Conservation (phyloP, 2,329 filamentous ascomycete species). For the Plenodomus lindquistii region DNA sequence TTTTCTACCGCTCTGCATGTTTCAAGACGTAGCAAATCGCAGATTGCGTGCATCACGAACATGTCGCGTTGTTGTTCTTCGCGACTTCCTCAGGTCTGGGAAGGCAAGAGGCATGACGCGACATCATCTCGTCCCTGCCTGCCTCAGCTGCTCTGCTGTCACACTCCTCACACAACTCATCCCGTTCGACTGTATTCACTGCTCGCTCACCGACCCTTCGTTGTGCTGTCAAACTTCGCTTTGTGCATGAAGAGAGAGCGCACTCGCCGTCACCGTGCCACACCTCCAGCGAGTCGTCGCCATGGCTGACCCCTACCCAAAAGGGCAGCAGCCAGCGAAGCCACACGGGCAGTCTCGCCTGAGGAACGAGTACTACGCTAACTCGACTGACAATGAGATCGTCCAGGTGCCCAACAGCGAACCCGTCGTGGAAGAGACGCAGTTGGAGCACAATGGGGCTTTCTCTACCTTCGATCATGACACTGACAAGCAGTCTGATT, state of each 20-base stretch:
- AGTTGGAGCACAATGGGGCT: conserved; percentile 7
- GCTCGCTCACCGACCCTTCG: not conserved
- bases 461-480: not conserved
- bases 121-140: conserved; percentile 9
- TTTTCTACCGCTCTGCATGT: no score
- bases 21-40: not conserved
- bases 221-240: not conserved
- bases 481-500: not conserved
- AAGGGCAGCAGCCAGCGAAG: conserved; percentile 9
- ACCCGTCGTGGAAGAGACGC: conserved; percentile 21
- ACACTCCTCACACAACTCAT: not conserved
- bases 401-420: conserved; percentile 27
- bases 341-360: conserved; percentile 22
- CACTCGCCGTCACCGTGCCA: not conserved
- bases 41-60: not conserved
- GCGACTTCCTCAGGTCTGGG: conserved; percentile 15
- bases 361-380: conserved; percentile 20
- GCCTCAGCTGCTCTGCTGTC: not conserved
- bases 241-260: not conserved
- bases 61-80: not conserved
- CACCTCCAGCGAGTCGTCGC: not conserved
- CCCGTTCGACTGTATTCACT: not conserved
- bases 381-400: conserved; percentile 17
- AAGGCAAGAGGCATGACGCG: conserved; percentile 16
- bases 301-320: conserved; percentile 17